A percentile compares a stretch with the other conserved stretches of the same genome.
phyloP scores from a whole-genome alignment of 2,329 filamentous ascomycete species.

The Trichoderma asperellum region DNA sequence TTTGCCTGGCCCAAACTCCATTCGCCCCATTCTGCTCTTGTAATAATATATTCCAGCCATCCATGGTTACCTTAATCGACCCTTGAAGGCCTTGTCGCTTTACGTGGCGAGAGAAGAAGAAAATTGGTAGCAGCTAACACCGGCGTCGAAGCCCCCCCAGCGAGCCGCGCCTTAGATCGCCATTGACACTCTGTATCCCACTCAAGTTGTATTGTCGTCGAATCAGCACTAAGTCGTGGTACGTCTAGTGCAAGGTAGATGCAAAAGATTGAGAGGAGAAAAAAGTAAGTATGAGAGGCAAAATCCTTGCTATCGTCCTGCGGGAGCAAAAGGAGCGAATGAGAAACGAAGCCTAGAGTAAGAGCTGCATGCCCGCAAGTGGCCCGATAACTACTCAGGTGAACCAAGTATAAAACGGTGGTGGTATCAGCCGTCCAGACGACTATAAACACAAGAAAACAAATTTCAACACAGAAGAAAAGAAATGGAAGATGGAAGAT shows the following conservation, averaged over 20 bases:
- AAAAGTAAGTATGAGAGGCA: neutral
- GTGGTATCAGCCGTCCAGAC: slow-evolving; percentile 25
- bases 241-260: neutral
- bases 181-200: slow-evolving; percentile 18
- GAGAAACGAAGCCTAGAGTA: neutral
- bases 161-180: slow-evolving; percentile 17
- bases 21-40: slow-evolving; percentile 27
- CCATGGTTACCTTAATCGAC: slow-evolving; percentile 24
- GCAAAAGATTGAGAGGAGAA: neutral
- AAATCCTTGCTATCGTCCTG: slow-evolving; percentile 5
- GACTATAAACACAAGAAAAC: slow-evolving; percentile 1
- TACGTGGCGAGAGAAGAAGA: neutral
- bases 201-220: neutral
- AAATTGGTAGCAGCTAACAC: neutral
- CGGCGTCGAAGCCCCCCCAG: slow-evolving; percentile 17
- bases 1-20: slow-evolving; percentile 29
- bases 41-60: slow-evolving; percentile 14
- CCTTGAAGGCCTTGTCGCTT: neutral
- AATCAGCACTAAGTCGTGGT: neutral
- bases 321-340: slow-evolving; percentile 23
- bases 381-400: neutral
- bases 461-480: neutral
- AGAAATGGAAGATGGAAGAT: neutral
- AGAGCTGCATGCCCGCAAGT: slow-evolving; percentile 7
- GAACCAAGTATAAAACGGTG: neutral